These are phyloP conservation scores for Platanthera zijinensis DNA, from an alignment of 106 monocot species.

Conservation along the genomic window DNA sequence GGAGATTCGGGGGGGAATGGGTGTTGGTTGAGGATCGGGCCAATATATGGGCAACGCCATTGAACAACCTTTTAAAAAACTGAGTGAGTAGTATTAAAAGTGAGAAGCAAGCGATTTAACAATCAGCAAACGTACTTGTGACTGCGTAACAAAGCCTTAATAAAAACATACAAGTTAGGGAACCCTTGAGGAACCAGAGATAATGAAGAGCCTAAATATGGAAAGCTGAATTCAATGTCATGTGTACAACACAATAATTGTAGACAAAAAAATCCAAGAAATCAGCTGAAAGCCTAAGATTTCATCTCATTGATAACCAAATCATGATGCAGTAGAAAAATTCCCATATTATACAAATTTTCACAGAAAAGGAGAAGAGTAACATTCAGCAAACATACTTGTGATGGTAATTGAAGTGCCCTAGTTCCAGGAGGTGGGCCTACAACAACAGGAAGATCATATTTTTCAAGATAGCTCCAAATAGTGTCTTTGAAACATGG, in stretches of 20 bases:
- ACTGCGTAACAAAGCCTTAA: neutral
- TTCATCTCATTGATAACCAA: neutral
- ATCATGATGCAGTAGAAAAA: neutral
- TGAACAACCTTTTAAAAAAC: no score
- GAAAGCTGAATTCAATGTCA: neutral
- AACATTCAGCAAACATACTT: conserved; percentile 25
- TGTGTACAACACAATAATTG: neutral
- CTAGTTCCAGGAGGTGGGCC: conserved; percentile 27
- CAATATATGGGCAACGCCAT: no score
- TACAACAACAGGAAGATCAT: conserved; percentile 93
- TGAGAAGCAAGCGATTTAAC: no score
- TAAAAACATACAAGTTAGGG: neutral
- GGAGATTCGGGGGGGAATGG: no score
- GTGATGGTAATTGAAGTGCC: conserved; percentile 39
- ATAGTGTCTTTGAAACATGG: conserved; percentile 68
- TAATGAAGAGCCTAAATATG: neutral
- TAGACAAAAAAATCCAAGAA: neutral
- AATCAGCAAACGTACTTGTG: no score
- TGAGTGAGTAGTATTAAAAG: no score
- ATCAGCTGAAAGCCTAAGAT: neutral
- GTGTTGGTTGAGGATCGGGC: no score
- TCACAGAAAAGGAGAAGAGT: neutral
- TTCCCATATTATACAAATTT: neutral
- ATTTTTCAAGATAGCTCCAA: conserved; percentile 91
- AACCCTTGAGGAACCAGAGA: neutral